A percentile compares a stretch with the other conserved stretches of the same genome.
Evolutionary conservation across 2,329 filamentous ascomycete genomes (phyloP).

Genomic region (Claviceps sp.): DNA sequence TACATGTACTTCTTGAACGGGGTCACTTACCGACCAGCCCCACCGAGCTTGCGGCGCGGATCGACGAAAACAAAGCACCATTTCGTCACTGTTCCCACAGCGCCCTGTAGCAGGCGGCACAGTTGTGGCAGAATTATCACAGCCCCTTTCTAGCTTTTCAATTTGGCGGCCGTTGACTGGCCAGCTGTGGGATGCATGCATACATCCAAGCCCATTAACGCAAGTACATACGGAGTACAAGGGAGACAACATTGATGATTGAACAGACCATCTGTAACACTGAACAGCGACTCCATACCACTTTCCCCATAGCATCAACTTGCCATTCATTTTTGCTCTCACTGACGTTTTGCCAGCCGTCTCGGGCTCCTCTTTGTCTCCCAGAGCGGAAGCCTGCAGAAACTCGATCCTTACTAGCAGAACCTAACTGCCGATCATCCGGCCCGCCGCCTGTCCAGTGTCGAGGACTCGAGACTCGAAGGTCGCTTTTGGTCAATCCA

Average conservation of each 20-base stretch:
- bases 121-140: constrained; percentile 7
- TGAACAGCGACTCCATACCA: neutral
- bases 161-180: constrained; percentile 1
- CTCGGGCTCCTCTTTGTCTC: neutral
- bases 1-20: neutral
- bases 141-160: constrained; percentile 5
- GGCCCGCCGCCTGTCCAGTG: neutral
- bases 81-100: neutral
- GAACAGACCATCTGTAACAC: neutral
- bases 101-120: neutral
- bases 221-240: neutral
- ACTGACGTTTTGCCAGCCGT: neutral
- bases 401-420: neutral
- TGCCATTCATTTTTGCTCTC: neutral
- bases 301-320: neutral
- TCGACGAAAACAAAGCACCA: neutral
- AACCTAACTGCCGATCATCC: neutral
- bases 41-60: neutral
- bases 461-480: neutral
- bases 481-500: neutral
- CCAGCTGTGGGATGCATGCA: neutral
- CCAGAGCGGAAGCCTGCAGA: neutral
- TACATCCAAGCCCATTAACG: neutral
- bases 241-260: too few relatives aligned
- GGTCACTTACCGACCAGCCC: neutral